Conservation (phyloP, 257 asterid genomes). For the Nicotiana benthamiana region DNA sequence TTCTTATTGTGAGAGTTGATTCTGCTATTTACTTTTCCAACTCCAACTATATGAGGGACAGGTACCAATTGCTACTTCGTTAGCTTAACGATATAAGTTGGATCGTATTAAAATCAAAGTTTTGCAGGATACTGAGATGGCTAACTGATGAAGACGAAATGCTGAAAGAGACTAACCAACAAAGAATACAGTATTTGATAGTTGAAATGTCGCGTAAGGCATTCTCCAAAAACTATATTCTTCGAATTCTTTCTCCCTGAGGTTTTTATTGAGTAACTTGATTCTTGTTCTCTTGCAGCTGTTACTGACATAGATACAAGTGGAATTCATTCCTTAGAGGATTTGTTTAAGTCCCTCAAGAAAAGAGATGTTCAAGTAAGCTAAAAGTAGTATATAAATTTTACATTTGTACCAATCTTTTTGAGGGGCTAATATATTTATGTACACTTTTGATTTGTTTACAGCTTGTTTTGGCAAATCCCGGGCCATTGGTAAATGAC, state of each 20-base stretch:
- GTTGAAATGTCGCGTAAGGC: constrained; percentile 60
- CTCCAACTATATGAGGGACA: constrained; percentile 61
- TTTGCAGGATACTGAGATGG: constrained; percentile 48
- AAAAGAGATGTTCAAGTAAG: constrained; percentile 54
- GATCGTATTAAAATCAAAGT: background rate
- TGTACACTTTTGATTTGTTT: background rate
- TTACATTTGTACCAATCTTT: background rate
- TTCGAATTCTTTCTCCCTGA: background rate
- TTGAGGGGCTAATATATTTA: background rate
- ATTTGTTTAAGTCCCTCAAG: constrained; percentile 41
- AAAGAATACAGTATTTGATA: constrained; percentile 40
- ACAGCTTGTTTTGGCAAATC: constrained; percentile 78
- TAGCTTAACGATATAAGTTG: background rate
- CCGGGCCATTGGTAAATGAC: constrained; percentile 58
- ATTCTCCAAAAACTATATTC: background rate
- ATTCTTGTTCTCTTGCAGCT: constrained; percentile 41
- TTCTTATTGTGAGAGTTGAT: constrained; percentile 52
- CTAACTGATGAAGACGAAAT: constrained; percentile 59
- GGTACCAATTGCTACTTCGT: constrained; percentile 26
- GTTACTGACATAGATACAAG: constrained; percentile 87
- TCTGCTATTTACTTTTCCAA: constrained; percentile 74
- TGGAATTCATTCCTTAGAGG: constrained; percentile 82
- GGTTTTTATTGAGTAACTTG: background rate
- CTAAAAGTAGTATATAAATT: background rate
- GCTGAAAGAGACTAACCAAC: constrained; percentile 13